These are phyloP conservation scores for Trypethelium eluteriae DNA, from an alignment of 495 filamentous ascomycete species.

Conservation along the genomic window DNA sequence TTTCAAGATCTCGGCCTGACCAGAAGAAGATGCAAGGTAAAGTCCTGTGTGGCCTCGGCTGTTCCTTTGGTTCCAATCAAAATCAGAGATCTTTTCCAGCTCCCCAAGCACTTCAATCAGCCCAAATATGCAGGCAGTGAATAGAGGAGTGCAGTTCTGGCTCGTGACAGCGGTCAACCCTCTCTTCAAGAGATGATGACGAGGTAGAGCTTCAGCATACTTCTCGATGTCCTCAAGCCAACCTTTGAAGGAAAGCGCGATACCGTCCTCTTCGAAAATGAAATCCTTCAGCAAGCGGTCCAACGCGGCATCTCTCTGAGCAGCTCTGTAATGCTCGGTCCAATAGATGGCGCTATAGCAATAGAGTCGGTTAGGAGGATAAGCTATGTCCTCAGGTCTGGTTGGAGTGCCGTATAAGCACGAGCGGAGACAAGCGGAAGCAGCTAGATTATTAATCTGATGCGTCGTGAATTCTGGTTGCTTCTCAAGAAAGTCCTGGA, in stretches of 20 bases:
- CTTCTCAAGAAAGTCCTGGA: neutral
- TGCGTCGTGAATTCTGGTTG: neutral
- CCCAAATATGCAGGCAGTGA: neutral
- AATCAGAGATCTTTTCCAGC: neutral
- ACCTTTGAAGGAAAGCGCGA: neutral
- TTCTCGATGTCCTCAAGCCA: neutral
- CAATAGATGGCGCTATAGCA: neutral
- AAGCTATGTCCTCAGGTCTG: no score
- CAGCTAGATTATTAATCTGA: neutral
- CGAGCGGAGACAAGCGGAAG: neutral
- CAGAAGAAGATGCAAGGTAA: neutral
- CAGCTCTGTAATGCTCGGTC: neutral
- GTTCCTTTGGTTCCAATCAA: conserved; percentile 1
- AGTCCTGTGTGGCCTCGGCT: neutral
- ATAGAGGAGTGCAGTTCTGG: neutral
- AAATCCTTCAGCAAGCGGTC: neutral
- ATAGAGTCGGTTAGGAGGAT: neutral
- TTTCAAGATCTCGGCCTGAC: neutral
- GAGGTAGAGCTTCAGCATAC: neutral
- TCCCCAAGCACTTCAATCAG: neutral
- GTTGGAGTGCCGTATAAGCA: neutral
- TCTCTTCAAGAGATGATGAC: neutral
- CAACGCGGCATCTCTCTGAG: neutral
- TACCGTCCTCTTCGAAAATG: neutral
- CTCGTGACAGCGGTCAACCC: neutral